These are phyloP conservation scores for Teunomyces kruisii DNA, from an alignment of 805 yeast species.

Conservation along the genomic window DNA sequence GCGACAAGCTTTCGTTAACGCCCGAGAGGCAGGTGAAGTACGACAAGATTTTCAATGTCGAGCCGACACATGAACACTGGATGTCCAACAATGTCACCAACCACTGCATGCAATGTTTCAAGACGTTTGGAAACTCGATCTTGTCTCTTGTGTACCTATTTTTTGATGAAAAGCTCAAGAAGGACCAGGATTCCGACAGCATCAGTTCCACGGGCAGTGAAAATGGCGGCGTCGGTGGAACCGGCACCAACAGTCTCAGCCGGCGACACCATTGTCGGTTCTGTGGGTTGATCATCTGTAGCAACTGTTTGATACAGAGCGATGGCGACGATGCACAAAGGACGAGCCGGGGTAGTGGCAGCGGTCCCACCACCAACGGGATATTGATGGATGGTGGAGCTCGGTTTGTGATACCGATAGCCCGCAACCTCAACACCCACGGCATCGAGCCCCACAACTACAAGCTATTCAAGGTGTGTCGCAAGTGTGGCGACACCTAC, in stretches of 20 bases:
- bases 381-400: conserved; percentile 24
- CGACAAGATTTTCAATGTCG: conserved; percentile 15
- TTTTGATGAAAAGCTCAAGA: conserved; percentile 5
- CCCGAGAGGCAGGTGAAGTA: not conserved
- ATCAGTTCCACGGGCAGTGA: not conserved
- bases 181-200: conserved; percentile 1
- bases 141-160: conserved; percentile 9
- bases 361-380: conserved; percentile 13
- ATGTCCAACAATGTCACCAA: conserved; percentile 42
- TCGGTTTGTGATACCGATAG: conserved; percentile 38
- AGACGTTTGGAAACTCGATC: conserved; percentile 25
- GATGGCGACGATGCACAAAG: conserved; percentile 10
- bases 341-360: not conserved
- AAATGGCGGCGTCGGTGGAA: not conserved
- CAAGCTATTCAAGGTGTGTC: conserved; percentile 33
- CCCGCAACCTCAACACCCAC: conserved; percentile 17
- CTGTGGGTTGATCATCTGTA: conserved; percentile 50
- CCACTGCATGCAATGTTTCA: conserved; percentile 44
- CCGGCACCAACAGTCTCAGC: not conserved
- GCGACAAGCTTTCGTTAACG: too few relatives aligned
- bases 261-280: conserved; percentile 51
- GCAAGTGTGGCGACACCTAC: conserved; percentile 30
- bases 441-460: conserved; percentile 9
- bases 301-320: conserved; percentile 12
- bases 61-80: conserved; percentile 57